phyloP scores from a whole-genome alignment of 176 grass and related monocot species.

The Dendrocalamus sinicus region DNA sequence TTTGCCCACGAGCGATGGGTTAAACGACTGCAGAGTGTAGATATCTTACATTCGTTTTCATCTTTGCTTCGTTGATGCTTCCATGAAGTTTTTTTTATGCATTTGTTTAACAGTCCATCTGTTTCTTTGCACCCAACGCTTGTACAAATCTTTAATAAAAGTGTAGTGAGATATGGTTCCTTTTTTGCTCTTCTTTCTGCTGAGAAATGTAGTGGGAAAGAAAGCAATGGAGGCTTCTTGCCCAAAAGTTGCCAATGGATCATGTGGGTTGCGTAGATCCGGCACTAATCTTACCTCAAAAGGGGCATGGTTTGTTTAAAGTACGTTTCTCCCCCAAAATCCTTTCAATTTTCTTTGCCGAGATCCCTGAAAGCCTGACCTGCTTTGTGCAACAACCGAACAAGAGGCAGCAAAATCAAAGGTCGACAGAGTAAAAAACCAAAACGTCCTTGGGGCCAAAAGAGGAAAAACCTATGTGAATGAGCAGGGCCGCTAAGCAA shows the following conservation, averaged over 20 bases:
- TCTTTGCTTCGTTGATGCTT: conserved; percentile 43
- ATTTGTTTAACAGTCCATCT: conserved; percentile 37
- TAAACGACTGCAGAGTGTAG: conserved; percentile 28
- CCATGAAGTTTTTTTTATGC: conserved; percentile 18
- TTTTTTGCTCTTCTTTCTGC: conserved; percentile 47
- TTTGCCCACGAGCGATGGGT: conserved; percentile 23
- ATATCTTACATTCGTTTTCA: background rate
- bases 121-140: conserved; percentile 50
- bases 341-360: conserved; percentile 29
- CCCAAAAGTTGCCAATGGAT: conserved; percentile 51
- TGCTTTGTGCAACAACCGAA: conserved; percentile 42
- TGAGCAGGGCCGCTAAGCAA: conserved; percentile 51
- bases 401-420: conserved; percentile 28
- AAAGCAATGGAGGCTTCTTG: conserved; percentile 51
- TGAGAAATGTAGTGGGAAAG: conserved; percentile 53
- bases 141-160: conserved; percentile 49
- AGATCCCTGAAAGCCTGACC: conserved; percentile 42
- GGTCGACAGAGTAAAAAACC: conserved; percentile 8
- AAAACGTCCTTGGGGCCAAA: conserved; percentile 21
- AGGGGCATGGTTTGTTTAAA: conserved; percentile 49
- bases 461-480: conserved; percentile 28
- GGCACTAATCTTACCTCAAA: conserved; percentile 84
- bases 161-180: conserved; percentile 40
- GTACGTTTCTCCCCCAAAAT: conserved; percentile 28
- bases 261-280: conserved; percentile 85